Evolutionary conservation across 345 rosid genomes (phyloP).

Genomic region (Chamaenerion angustifolium): DNA sequence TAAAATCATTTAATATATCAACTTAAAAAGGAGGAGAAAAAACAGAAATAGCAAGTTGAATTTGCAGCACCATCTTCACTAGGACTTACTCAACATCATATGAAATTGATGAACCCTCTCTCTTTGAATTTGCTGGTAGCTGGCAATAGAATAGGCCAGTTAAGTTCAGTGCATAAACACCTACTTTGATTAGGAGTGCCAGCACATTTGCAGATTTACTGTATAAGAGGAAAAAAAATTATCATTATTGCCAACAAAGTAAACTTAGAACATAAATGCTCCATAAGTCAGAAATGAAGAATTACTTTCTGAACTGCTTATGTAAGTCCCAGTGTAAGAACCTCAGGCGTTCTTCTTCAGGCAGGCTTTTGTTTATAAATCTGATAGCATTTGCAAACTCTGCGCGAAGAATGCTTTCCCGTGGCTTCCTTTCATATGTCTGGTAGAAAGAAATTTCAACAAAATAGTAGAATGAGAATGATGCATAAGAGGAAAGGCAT

Average conservation of each 20-base stretch:
- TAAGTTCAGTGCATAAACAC: constrained; percentile 57
- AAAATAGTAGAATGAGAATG: neutral
- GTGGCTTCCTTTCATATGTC: constrained; percentile 88
- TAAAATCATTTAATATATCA: neutral
- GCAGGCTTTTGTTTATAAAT: constrained; percentile 49
- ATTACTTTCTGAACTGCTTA: constrained; percentile 70
- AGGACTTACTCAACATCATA: constrained; percentile 49
- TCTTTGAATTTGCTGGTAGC: constrained; percentile 30
- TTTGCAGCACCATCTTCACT: neutral
- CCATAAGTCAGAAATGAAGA: constrained; percentile 2
- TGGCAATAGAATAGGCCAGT: constrained; percentile 74
- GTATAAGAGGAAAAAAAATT: constrained; percentile 7
- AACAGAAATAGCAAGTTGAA: neutral
- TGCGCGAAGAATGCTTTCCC: constrained; percentile 76
- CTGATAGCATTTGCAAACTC: constrained; percentile 83
- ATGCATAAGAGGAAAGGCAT: no score
- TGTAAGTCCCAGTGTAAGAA: constrained; percentile 90
- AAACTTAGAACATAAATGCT: neutral
- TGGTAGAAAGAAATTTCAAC: constrained; percentile 12
- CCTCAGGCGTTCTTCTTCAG: constrained; percentile 54
- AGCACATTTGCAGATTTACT: constrained; percentile 63
- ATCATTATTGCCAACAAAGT: constrained; percentile 3
- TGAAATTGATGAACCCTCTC: constrained; percentile 26
- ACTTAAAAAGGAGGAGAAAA: no score
- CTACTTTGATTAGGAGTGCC: constrained; percentile 54